Evolutionary conservation across 768 basidiomycete species (phyloP).

Genomic region (Dictyophora rubrovolvata): DNA sequence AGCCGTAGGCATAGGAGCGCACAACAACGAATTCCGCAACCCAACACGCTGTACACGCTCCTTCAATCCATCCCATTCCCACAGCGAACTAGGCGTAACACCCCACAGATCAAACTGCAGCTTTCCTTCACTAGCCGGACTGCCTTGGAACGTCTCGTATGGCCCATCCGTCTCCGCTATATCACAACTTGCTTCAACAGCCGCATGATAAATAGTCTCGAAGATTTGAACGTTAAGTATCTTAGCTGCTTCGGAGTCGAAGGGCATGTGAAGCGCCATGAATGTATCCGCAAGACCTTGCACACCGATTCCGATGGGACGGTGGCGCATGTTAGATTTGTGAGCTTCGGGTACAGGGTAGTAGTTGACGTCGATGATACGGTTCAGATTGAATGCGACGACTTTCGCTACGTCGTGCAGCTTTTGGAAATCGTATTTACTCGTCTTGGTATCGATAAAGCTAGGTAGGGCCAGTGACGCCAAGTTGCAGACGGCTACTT

Average conservation of each 20-base stretch:
- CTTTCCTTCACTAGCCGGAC: slow-evolving; percentile 79
- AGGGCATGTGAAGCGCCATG: slow-evolving; percentile 94
- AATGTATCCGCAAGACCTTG: slow-evolving; percentile 97
- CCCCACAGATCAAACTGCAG: slow-evolving; percentile 97
- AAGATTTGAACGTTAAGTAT: slow-evolving; percentile 92
- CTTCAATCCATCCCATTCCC: slow-evolving; percentile 91
- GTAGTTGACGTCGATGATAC: slow-evolving; percentile 90
- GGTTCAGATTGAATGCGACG: slow-evolving; percentile 86
- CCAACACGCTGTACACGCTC: slow-evolving; percentile 69
- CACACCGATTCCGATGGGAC: slow-evolving; percentile 95
- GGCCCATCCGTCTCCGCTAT: slow-evolving; percentile 68
- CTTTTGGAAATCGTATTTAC: slow-evolving; percentile 82
- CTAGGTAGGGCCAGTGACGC: slow-evolving; percentile 93
- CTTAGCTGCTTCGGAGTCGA: slow-evolving; percentile 81
- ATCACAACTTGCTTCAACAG: slow-evolving; percentile 84
- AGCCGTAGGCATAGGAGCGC: slow-evolving; percentile 98
- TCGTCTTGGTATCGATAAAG: slow-evolving; percentile 55
- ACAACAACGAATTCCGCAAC: slow-evolving; percentile 79
- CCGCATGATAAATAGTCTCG: slow-evolving; percentile 97
- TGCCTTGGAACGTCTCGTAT: slow-evolving; percentile 85
- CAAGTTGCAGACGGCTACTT: slow-evolving; percentile 96
- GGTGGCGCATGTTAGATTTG: slow-evolving; percentile 91
- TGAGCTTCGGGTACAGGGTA: slow-evolving; percentile 90
- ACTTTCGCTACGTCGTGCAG: slow-evolving; percentile 92
- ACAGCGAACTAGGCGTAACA: slow-evolving; percentile 76